A percentile compares a stretch with the other conserved stretches of the same genome.
Evolutionary conservation across 2,329 filamentous ascomycete species (phyloP).

Genomic region (Pezicula neosporulosa): DNA sequence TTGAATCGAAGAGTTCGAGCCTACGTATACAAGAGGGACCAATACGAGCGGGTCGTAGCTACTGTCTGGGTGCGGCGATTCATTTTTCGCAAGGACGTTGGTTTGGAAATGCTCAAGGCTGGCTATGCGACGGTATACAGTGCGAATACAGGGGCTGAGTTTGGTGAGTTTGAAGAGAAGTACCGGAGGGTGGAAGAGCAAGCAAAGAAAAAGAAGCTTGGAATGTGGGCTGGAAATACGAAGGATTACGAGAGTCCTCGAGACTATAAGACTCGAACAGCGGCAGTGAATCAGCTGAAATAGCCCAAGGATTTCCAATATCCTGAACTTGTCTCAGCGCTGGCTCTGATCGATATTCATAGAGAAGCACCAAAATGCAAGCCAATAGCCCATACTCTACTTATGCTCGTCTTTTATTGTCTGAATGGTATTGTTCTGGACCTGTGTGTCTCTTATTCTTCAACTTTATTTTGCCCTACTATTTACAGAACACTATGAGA

Average conservation of each 20-base stretch:
- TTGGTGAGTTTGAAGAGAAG: slow-evolving; percentile 64
- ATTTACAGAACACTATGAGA: too few relatives aligned
- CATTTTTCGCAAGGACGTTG: slow-evolving; percentile 72
- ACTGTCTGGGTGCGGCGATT: slow-evolving; percentile 72
- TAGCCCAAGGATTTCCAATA: slow-evolving; percentile 8
- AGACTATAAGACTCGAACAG: slow-evolving; percentile 70
- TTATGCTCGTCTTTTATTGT: too few relatives aligned
- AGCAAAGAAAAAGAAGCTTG: slow-evolving; percentile 62
- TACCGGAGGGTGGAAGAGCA: slow-evolving; percentile 65
- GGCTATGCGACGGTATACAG: slow-evolving; percentile 92
- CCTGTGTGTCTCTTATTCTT: too few relatives aligned
- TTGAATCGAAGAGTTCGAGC: slow-evolving; percentile 71
- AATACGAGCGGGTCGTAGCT: slow-evolving; percentile 88
- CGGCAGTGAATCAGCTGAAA: slow-evolving; percentile 27
- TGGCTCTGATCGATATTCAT: too few relatives aligned
- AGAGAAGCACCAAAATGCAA: too few relatives aligned
- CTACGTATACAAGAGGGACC: slow-evolving; percentile 81
- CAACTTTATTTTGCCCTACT: too few relatives aligned
- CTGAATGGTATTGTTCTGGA: too few relatives aligned
- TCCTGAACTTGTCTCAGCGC: background rate
- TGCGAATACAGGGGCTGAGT: slow-evolving; percentile 85
- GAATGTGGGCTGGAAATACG: slow-evolving; percentile 71
- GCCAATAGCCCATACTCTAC: too few relatives aligned
- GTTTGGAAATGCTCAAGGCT: slow-evolving; percentile 80
- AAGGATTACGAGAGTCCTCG: slow-evolving; percentile 76